Evolutionary conservation across 2,329 filamentous ascomycete genomes (phyloP), one percentile per base, ranked within the genome.

Genomic region (Claviceps sp.): DNA sequence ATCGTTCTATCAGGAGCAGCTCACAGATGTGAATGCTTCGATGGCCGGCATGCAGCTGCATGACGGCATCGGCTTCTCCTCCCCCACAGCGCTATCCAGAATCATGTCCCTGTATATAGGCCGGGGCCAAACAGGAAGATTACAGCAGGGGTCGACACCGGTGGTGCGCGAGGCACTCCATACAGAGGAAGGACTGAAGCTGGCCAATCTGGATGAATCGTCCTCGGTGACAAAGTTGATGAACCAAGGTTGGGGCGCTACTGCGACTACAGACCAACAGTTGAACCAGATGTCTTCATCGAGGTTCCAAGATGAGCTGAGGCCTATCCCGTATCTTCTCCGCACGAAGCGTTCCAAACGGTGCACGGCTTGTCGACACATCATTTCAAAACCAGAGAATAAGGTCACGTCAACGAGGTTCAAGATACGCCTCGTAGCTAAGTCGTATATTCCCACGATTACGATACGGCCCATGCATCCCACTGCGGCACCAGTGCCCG

Each of bases 311-410:
- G 77, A 83, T 50, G 80, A 91, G 20, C 78, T 97, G 5, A 83
- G 88, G 29, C 93, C 93, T 0, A 77, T 90, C 14, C 84, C 90
- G 0, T 85, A 86, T 16, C 77, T 94, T 2, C 79, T 98, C 14
- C 84, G 88, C 52, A 95, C 91, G 0, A 96, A 96, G 64, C 85
- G 91, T 39, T 89, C 88, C 20, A 97, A 96, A 70, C 87, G 93
- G 45, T 98, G 93, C 67, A 85, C 88, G 49, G 79, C 84, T 11
- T 98, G 93, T 69, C 85, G 93, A 13, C 91, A 97, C 70, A 96
- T 97, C 63, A 85, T 98, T 59, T 86, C 88, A 55, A 94, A 95
- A 65, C 93, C 91, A 14, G 93, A 98, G 68, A 80, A 83, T 53
- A 98, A 97, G 67, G 83, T 95, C 36, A 81, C 82, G 46, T 91